These are phyloP conservation scores for Psilocybe cubensis DNA, from an alignment of 768 basidiomycete species.

Conservation along the genomic window DNA sequence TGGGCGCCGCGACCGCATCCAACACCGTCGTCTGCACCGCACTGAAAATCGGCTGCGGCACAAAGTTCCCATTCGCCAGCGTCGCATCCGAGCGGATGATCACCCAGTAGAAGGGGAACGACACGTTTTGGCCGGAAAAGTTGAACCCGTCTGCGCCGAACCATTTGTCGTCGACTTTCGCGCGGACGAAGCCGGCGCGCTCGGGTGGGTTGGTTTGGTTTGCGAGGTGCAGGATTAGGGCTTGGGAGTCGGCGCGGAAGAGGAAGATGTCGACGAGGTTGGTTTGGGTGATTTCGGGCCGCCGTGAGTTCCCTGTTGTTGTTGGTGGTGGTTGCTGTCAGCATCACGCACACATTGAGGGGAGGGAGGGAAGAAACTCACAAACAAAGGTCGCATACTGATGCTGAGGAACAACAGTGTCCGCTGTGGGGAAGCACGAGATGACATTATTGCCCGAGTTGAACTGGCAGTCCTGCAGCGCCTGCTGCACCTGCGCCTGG, in stretches of 20 bases:
- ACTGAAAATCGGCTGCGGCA: conserved; percentile 72
- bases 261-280: conserved; percentile 78
- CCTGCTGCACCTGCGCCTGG: conserved; percentile 40
- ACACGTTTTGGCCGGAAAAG: conserved; percentile 54
- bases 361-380: conserved; percentile 41
- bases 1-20: conserved; percentile 59
- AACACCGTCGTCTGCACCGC: conserved; percentile 68
- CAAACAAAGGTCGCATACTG: conserved; percentile 81
- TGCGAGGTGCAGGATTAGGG: conserved; percentile 46
- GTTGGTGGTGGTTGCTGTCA: no score
- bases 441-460: conserved; percentile 70
- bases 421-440: conserved; percentile 73
- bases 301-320: conserved; percentile 70
- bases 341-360: conserved; percentile 11
- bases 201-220: conserved; percentile 50
- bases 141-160: conserved; percentile 57
- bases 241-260: conserved; percentile 68
- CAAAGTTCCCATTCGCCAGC: conserved; percentile 56
- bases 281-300: conserved; percentile 65
- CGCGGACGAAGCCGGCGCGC: conserved; percentile 54
- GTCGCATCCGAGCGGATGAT: conserved; percentile 61
- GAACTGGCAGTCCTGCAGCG: conserved; percentile 52
- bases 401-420: conserved; percentile 68
- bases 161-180: conserved; percentile 77
- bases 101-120: conserved; percentile 79